phyloP scores from a whole-genome alignment of 2,329 filamentous ascomycete species.

The Cytospora chrysosperma region DNA sequence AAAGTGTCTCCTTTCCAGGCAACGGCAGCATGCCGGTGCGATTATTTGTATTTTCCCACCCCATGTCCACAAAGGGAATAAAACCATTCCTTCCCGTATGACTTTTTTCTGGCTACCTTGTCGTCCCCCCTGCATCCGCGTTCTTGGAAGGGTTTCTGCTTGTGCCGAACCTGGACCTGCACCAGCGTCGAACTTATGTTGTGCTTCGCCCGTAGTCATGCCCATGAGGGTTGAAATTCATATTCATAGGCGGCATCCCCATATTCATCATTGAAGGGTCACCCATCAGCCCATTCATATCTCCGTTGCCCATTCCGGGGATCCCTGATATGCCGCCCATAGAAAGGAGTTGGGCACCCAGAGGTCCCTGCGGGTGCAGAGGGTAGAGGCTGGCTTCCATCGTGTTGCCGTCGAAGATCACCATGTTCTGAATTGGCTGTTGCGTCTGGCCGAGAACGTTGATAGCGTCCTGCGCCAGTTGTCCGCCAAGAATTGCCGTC shows the following conservation, averaged over 20 bases:
- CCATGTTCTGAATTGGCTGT: constrained; percentile 93
- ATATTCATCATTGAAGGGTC: constrained; percentile 23
- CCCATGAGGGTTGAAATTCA: constrained; percentile 7
- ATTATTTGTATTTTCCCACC: neutral
- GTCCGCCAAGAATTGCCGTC: constrained; percentile 83
- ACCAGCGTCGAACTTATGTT: neutral
- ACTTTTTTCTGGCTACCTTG: neutral
- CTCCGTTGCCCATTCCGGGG: constrained; percentile 16
- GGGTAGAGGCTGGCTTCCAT: constrained; percentile 79
- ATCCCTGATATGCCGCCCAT: constrained; percentile 16
- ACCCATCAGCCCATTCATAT: constrained; percentile 23
- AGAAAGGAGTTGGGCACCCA: constrained; percentile 49
- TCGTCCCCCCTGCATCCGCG: constrained; percentile 4
- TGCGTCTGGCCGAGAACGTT: constrained; percentile 89
- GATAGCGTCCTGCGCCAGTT: constrained; percentile 94
- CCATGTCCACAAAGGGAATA: neutral
- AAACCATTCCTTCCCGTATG: neutral
- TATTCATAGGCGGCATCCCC: constrained; percentile 21
- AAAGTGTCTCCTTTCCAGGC: neutral
- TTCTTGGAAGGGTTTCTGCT: neutral
- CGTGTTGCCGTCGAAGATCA: constrained; percentile 84
- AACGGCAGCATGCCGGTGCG: neutral
- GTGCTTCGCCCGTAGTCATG: constrained; percentile 11
- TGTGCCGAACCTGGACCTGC: neutral
- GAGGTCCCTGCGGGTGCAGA: constrained; percentile 66